These are phyloP conservation scores for Lecanosticta acicola DNA, from an alignment of 2,329 filamentous ascomycete species.

Conservation along the genomic window DNA sequence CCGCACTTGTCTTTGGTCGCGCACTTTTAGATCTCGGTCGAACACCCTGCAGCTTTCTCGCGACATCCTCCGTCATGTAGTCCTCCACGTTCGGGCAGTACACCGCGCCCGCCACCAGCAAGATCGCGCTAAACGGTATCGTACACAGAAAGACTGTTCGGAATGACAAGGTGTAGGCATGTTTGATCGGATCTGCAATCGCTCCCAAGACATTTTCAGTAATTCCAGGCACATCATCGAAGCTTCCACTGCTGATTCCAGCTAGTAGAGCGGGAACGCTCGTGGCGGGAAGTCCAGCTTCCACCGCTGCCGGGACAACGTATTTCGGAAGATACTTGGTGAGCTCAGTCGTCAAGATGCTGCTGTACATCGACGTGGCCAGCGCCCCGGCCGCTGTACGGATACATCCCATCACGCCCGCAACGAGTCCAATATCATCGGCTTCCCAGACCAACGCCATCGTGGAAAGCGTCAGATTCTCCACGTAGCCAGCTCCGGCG, in stretches of 20 bases:
- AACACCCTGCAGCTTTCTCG: slow-evolving; percentile 14
- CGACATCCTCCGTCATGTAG: slow-evolving; percentile 16
- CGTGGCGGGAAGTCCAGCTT: slow-evolving; percentile 11
- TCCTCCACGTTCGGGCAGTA: slow-evolving; percentile 16
- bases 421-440: slow-evolving; percentile 15
- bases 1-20: too few relatives aligned
- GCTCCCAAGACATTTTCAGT: slow-evolving; percentile 1
- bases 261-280: slow-evolving; percentile 12
- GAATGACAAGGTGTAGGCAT: slow-evolving; percentile 11
- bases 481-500: slow-evolving; percentile 12
- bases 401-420: slow-evolving; percentile 11
- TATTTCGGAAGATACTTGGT: slow-evolving; percentile 7
- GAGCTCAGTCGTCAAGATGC: slow-evolving; percentile 10
- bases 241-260: slow-evolving; percentile 6
- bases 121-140: slow-evolving; percentile 12
- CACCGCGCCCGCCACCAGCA: slow-evolving; percentile 10
- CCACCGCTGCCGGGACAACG: slow-evolving; percentile 7
- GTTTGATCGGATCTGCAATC: slow-evolving; percentile 8
- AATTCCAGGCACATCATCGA: slow-evolving; percentile 9
- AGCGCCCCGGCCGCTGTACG: slow-evolving; percentile 11
- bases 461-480: slow-evolving; percentile 14
- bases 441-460: slow-evolving; percentile 16
- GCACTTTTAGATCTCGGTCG: too few relatives aligned
- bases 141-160: slow-evolving; percentile 15
- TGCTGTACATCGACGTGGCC: slow-evolving; percentile 17